Conservation (phyloP, 208 protist species). For the Leishmania gerbilli region DNA sequence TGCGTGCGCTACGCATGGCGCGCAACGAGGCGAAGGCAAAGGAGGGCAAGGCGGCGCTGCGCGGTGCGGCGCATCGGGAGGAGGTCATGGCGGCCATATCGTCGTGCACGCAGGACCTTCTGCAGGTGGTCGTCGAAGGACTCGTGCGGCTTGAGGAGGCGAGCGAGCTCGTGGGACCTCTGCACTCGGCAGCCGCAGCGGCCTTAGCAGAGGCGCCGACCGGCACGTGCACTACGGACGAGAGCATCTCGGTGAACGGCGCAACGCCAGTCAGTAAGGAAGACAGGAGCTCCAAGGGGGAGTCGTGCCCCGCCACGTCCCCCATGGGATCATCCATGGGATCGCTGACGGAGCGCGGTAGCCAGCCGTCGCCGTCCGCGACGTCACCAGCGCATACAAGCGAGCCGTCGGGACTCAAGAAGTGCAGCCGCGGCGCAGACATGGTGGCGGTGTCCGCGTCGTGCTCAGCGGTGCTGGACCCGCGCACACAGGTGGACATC, state of each 20-base stretch:
- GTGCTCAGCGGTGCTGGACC: constrained; percentile 41
- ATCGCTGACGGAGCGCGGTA: background rate
- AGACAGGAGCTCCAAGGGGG: background rate
- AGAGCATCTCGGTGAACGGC: background rate
- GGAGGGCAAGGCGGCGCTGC: constrained; percentile 5
- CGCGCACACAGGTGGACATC: constrained; percentile 45
- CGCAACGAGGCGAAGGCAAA: constrained; percentile 16
- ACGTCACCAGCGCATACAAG: background rate
- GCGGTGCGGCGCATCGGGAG: constrained; percentile 5
- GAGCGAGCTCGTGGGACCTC: constrained; percentile 33
- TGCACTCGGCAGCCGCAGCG: constrained; percentile 15
- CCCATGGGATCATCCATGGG: background rate
- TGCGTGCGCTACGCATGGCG: constrained; percentile 18
- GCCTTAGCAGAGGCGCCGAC: background rate
- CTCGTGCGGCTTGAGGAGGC: constrained; percentile 76
- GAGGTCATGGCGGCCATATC: constrained; percentile 16
- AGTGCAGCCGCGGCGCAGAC: background rate
- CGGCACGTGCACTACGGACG: background rate
- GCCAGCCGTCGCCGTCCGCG: background rate
- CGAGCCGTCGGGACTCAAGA: background rate
- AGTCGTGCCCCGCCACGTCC: no score
- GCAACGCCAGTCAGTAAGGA: constrained; percentile 4
- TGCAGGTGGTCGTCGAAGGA: constrained; percentile 79
- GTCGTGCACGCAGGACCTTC: constrained; percentile 54
- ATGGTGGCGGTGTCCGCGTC: background rate